Evolutionary conservation across 305 asterid species (phyloP), one percentile per base, ranked within the genome.

Genomic region (Rubia peregrina): DNA sequence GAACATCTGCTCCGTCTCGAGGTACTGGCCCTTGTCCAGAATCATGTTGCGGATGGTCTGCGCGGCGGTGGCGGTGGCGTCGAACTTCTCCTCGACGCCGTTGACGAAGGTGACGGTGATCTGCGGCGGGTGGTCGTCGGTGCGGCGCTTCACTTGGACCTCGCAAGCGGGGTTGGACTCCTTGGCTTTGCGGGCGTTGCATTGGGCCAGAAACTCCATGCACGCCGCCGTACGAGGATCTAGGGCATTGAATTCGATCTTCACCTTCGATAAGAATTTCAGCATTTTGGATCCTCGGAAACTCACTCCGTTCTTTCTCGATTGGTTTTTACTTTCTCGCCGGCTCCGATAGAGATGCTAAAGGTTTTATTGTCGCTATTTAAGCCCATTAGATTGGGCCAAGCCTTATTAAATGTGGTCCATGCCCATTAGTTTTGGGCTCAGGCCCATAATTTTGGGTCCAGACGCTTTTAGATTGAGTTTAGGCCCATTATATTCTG

Each of bases 1-100:
- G 76, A 92, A 92, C 95, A 90, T 89, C 81, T 89, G 96, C 79
- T 92, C 95, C 2, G 98, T 89, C 81, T 90, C 97, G 9, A 92
- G 95, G 66, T 70, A 74, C 77, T 76, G 91, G 60, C 98, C 96
- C 85, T 92, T 90, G 19, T 86, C 88, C 19, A 92, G 96, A 76
- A 92, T 92, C 91, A 92, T 73, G 61, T 43, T 75, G 38, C 98
- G 86, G 66, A 92, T 92, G 12, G 83, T 73, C 80, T 92, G 98
- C 3, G 98, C 98, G 0, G 96, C 82, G 11, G 95, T 89, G 61
- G 87, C 62, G 60, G 95, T 89, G 76, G 96, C 98, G 48, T 92
- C 96, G 74, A 87, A 92, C 19, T 84, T 77, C 64, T 90, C 95
- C 78, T 90, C 95, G 41, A 85, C 89, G 66, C 97, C 97, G 61